Conservation (phyloP, 352 stramenopile genomes). For the Phytopythium montanum region DNA sequence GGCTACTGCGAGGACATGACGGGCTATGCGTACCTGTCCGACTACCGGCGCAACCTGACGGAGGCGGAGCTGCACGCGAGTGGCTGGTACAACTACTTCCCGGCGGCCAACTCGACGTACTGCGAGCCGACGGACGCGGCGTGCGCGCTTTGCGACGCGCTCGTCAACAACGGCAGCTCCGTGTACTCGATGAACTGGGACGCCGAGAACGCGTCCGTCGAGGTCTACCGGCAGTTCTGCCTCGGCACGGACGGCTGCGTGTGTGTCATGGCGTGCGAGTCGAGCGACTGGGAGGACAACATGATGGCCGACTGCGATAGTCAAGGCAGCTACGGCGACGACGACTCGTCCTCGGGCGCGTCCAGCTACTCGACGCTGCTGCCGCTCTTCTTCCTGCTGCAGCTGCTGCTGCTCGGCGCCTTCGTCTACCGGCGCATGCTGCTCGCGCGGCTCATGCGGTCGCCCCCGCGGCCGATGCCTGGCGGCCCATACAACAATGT, state of each 20-base stretch:
- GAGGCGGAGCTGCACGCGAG: constrained; percentile 21
- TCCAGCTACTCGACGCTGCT: constrained; percentile 58
- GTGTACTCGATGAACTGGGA: constrained; percentile 15
- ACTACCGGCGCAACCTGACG: constrained; percentile 59
- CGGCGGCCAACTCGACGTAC: constrained; percentile 58
- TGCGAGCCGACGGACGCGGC: constrained; percentile 49
- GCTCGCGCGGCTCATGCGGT: constrained; percentile 21
- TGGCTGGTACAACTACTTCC: constrained; percentile 65
- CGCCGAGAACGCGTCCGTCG: constrained; percentile 27
- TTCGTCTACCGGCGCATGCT: constrained; percentile 56
- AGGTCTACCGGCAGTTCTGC: constrained; percentile 52
- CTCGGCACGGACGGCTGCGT: constrained; percentile 49
- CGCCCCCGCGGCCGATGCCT: neutral
- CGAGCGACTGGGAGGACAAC: constrained; percentile 43
- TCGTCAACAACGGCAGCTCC: constrained; percentile 28
- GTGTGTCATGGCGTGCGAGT: constrained; percentile 59
- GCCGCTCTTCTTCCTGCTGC: constrained; percentile 64
- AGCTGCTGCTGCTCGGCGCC: constrained; percentile 50
- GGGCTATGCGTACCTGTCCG: constrained; percentile 39
- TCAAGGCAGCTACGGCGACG: constrained; percentile 12
- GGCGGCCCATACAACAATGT: constrained; percentile 76
- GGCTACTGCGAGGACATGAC: constrained; percentile 57
- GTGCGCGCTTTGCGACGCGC: constrained; percentile 39
- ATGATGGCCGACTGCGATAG: constrained; percentile 45
- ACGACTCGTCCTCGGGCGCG: constrained; percentile 10